Evolutionary conservation across 202 grass and related monocot species (phyloP), one percentile per base, ranked within the genome.

Genomic region (Musa balbisiana): DNA sequence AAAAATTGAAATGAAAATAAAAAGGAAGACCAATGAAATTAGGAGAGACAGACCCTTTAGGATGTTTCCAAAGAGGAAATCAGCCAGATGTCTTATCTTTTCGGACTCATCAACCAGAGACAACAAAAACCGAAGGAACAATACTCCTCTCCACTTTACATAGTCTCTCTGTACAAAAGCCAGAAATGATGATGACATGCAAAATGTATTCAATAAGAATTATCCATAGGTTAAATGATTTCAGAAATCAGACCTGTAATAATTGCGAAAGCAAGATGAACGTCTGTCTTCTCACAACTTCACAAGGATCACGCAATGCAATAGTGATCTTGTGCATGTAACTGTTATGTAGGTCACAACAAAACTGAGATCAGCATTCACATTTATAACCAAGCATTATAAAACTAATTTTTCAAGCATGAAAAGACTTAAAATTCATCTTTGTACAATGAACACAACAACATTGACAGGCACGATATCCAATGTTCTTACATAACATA

Each of bases 201-300:
- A 69, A 73, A 52, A 51, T 22, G 19, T 72, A 10, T 22, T 73
- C 70, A 76, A 80, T 68, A 64, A 73, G 91, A 51, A 52, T 10
- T 12, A 51, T 70, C 33, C 13, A 19, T 51, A 20, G 17, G 33
- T n/a, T 69, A n/a, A 51, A 49, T n/a, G 51, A 69, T 21, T n/a
- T 76, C 8, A 65, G 49, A 24, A 80, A 78, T 68, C 74, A 22
- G 74, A 93, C 93, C 90, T 97, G 93, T 49, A 97, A 54, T 71
- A 97, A 82, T 86, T 86, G 90, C 26, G 90, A 84, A 58, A 97
- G 93, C 81, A 97, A 81, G 76, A 97, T 84, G 83, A 97, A 97
- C 67, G 93, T 97, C 80, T 97, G 93, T 62, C 93, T 91, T 77
- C 93, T 81, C 79, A 97, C 93, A 77, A 97, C 88, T 89, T 97